Evolutionary conservation across 2,329 filamentous ascomycete genomes (phyloP).

Genomic region (Microsporum audouinii): DNA sequence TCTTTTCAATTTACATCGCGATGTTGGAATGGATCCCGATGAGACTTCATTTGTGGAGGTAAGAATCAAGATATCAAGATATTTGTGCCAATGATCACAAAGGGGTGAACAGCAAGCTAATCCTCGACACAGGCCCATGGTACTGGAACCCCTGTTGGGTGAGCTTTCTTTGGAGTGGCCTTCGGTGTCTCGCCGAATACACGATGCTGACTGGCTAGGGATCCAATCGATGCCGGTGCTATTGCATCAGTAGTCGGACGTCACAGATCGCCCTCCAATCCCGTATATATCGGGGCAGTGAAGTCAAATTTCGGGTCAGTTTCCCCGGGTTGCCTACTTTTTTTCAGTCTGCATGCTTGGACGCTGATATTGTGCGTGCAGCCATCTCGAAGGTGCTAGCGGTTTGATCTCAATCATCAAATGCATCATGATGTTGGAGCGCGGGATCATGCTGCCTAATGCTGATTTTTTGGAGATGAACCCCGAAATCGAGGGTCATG

Average conservation of each 20-base stretch:
- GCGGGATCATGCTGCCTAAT: constrained; percentile 21
- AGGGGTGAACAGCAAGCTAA: too few species aligned
- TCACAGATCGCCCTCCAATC: too few species aligned
- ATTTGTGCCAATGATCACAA: too few species aligned
- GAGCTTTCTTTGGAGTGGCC: too few species aligned
- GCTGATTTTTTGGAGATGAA: constrained; percentile 20
- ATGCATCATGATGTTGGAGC: constrained; percentile 19
- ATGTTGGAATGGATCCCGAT: too few species aligned
- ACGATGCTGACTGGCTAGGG: constrained; percentile 8
- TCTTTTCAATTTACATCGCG: too few species aligned
- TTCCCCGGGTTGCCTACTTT: too few species aligned
- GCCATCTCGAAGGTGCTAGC: constrained; percentile 20
- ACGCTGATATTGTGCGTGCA: too few species aligned
- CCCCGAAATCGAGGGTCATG: constrained; percentile 14
- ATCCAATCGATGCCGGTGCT: constrained; percentile 17
- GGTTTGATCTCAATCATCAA: constrained; percentile 23
- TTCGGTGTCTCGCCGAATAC: too few species aligned
- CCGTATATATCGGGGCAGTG: constrained; percentile 17
- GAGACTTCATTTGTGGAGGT: too few species aligned
- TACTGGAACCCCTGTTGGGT: constrained; percentile 25
- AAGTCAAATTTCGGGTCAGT: constrained; percentile 18
- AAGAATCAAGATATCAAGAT: too few species aligned
- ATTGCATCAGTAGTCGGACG: constrained; percentile 3
- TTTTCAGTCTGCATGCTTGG: too few species aligned
- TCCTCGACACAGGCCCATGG: constrained; percentile 15